phyloP scores from a whole-genome alignment of 2,329 filamentous ascomycete species.

The Fusarium sp. region DNA sequence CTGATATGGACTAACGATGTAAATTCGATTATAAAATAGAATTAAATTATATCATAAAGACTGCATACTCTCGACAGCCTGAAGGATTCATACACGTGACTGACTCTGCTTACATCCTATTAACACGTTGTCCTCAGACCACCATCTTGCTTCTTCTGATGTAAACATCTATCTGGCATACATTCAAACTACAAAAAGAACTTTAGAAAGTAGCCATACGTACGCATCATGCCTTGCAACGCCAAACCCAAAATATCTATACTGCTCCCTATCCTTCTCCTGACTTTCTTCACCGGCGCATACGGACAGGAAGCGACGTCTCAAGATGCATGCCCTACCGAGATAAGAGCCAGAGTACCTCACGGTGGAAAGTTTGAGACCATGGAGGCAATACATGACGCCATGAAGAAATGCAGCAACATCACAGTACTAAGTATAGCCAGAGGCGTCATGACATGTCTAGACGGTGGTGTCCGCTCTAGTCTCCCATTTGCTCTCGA shows the following conservation, averaged over 20 bases:
- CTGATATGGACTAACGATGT: too few relatives aligned
- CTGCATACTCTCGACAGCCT: too few relatives aligned
- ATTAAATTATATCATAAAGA: too few relatives aligned
- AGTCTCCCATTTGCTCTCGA: slow-evolving; percentile 14
- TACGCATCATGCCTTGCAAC: neutral
- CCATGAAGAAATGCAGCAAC: slow-evolving; percentile 13
- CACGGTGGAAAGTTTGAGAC: neutral
- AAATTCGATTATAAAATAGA: too few relatives aligned
- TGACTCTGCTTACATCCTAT: too few relatives aligned
- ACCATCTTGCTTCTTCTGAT: too few relatives aligned
- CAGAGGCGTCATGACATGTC: neutral
- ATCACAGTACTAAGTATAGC: slow-evolving; percentile 6
- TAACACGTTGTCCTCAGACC: too few relatives aligned
- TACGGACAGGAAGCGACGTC: neutral
- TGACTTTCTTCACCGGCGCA: neutral
- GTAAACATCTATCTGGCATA: too few relatives aligned
- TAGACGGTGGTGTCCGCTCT: neutral
- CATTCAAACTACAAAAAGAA: too few relatives aligned
- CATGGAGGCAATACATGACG: slow-evolving; percentile 1
- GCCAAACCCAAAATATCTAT: neutral
- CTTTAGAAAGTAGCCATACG: too few relatives aligned
- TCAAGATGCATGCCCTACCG: slow-evolving; percentile 5
- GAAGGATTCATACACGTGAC: too few relatives aligned
- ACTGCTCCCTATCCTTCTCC: neutral
- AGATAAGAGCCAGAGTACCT: slow-evolving; percentile 6